Base-by-base conservation (phyloP, 805 yeast species). In the Candida michaelii region DNA sequence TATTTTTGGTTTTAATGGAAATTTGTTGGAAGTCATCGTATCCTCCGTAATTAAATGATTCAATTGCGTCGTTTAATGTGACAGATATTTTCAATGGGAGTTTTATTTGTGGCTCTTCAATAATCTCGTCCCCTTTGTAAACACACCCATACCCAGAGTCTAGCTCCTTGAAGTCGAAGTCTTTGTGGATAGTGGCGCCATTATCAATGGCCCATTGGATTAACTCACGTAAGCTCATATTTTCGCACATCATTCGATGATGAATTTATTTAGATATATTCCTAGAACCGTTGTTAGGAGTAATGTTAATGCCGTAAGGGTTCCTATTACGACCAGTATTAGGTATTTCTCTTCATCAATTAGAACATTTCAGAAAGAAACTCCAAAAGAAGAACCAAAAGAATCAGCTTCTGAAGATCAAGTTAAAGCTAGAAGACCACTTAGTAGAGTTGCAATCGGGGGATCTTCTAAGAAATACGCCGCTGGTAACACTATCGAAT, bases 381-480 rank as follows among this genome's bases (percentile, higher is more conserved):
- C n/a, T n/a, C 38, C 38, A 7, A 14, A 29, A 21, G 31, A 36
- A 5, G 8, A 21, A 21, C 8, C 23, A 36, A 25, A 25, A 36
- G 16, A 13, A 15, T 5, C 11, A 16, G 19, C 11, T 5, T 6
- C 23, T 15, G 36, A 21, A 21, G 30, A 27, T 12, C 15, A 31
- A 18, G 14, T 29, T 3, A 27, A 42, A 18, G 30, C 38, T 5
- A 66, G 62, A 46, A 80, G 87, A 55, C 95, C 95, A 11, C 66
- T 89, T 45, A 85, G 91, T 49, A 71, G 95, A 58, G 82, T 86
- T 25, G 89, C 93, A 10, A 74, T 89, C 47, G 95, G 95, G 7
- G 83, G 82, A 1, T 41, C 73, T 1, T 59, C 65, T 34, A 51
- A 69, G 40, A 62, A 69, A 45, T 65, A 60, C 44, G 62, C 72